phyloP scores from a whole-genome alignment of 345 rosid species.

The Hypericum perforatum region DNA sequence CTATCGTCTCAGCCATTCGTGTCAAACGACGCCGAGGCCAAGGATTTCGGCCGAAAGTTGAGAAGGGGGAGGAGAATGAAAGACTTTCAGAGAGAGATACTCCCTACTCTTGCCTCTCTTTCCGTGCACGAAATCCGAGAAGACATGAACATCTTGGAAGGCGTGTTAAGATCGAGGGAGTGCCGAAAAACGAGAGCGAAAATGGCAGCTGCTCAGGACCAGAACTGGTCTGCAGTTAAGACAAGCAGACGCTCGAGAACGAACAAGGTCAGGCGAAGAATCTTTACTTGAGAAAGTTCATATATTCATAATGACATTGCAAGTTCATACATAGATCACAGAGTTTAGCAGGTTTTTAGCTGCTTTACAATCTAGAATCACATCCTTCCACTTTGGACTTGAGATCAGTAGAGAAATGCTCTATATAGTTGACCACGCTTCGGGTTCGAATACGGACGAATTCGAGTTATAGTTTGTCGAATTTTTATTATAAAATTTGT shows the following conservation, averaged over 20 bases:
- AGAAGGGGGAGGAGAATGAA: constrained; percentile 79
- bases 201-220: constrained; percentile 29
- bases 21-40: constrained; percentile 24
- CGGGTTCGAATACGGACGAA: no score
- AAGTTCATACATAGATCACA: no score
- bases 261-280: constrained; percentile 19
- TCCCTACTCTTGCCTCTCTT: constrained; percentile 52
- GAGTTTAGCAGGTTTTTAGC: no score
- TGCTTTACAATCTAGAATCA: no score
- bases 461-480: no score
- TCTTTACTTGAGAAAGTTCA: constrained; percentile 1
- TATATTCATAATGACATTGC: background rate
- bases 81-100: constrained; percentile 69
- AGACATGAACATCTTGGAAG: constrained; percentile 62
- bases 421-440: no score
- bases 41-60: constrained; percentile 43
- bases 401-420: no score
- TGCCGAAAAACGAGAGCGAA: constrained; percentile 48
- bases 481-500: no score
- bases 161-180: constrained; percentile 74
- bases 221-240: constrained; percentile 28
- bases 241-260: constrained; percentile 32
- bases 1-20: constrained; percentile 51
- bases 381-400: no score
- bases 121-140: constrained; percentile 63